A percentile compares a stretch with the other conserved stretches of the same genome.
Conservation (phyloP, 441 rosid genomes). For the Capsella rubella region DNA sequence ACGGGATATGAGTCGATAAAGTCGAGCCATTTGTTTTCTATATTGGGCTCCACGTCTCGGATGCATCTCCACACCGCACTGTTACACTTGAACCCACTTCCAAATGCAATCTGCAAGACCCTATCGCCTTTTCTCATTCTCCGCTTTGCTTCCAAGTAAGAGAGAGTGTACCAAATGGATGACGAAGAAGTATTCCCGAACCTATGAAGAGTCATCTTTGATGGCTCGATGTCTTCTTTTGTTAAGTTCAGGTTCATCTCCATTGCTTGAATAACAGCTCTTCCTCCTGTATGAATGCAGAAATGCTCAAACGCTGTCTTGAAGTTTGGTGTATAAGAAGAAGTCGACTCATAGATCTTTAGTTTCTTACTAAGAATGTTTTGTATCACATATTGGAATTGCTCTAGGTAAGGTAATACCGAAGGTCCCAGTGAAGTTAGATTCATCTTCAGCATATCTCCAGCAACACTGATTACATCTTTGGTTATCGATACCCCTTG, state of each 20-base stretch:
- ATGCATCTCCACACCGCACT: conserved; percentile 93
- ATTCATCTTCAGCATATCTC: conserved; percentile 82
- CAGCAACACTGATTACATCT: conserved; percentile 87
- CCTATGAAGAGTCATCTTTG: conserved; percentile 88
- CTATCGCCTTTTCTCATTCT: conserved; percentile 79
- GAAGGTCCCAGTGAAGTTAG: conserved; percentile 82
- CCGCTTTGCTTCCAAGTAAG: conserved; percentile 78
- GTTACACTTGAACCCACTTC: conserved; percentile 96
- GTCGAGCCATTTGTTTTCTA: conserved; percentile 41
- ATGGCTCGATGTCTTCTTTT: conserved; percentile 83
- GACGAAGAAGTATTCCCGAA: conserved; percentile 94
- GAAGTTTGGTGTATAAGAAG: conserved; percentile 85
- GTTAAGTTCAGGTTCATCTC: conserved; percentile 85
- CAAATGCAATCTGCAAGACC: conserved; percentile 93
- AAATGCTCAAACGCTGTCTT: conserved; percentile 94
- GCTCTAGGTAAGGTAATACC: conserved; percentile 85
- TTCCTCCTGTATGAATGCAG: conserved; percentile 94
- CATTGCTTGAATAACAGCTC: conserved; percentile 89
- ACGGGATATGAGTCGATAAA: conserved; percentile 39
- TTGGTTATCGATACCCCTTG: conserved; percentile 77
- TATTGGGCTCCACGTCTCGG: conserved; percentile 30
- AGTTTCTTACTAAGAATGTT: conserved; percentile 75
- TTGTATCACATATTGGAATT: conserved; percentile 61
- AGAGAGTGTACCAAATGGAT: conserved; percentile 83
- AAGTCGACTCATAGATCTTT: conserved; percentile 65